Base-by-base conservation (phyloP, 1,284 basidiomycete genomes). In the Spongispora temasekensis region DNA sequence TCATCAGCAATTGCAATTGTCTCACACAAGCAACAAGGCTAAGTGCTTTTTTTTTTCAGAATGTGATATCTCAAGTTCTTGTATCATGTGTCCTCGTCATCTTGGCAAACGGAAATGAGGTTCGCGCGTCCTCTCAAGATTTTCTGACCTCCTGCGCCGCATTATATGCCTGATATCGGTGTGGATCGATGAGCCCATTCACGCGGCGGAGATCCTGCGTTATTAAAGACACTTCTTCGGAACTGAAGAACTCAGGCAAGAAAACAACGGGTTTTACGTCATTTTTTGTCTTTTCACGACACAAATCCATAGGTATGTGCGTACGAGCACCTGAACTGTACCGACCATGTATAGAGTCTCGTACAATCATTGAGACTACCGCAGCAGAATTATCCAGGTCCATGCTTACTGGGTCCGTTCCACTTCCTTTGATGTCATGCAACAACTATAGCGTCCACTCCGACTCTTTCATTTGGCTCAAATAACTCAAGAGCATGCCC, bases 61-160 rank as follows among this genome's bases (percentile, higher is more conserved):
- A 23, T 73, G 74, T 25, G 53, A 48, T 25, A 40, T 42, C 56
- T 32, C 58, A 50, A 10, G 31, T 82, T 78, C 65, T 71, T 84
- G 30, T 7, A 31, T 61, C 72, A 35, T 76, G 78, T 35, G 84
- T 81, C 10, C 71, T 85, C n/a, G 79, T 83, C 58, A 80, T 86
- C 59, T 86, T 55, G n/a, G n/a, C n/a, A n/a, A 81, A 86, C 64
- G 83, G 77, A 52, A 76, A 83, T 61, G 83, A 86, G 82, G 78
- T 83, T 68, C n/a, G 46, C 28, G 25, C 17, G 17, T 48, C 8
- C 25, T 46, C n/a, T 10, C 17, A 5, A 15, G 17, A 27, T n/a
- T 28, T 48, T 48, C 46, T 3, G n/a, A 10, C 9, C 17, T 48
- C 46, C 27, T 48, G 25, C 28, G 46, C 46, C 17, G 46, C 44